These are phyloP conservation scores for Hyparrhenia diplandra DNA, from an alignment of 176 grass and related monocot genomes.

Conservation along the genomic window DNA sequence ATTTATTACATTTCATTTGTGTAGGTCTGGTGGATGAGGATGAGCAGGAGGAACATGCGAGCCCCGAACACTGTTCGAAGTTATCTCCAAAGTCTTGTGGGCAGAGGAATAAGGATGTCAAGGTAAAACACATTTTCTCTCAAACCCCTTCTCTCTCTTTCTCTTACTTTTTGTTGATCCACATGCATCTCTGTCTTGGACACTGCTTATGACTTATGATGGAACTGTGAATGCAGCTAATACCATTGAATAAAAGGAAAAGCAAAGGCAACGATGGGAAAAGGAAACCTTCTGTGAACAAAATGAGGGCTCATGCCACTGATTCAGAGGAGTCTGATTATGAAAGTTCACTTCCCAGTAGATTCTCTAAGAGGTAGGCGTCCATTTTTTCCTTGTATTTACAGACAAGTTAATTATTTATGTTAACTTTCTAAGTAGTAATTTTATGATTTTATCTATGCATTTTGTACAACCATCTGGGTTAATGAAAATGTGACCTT, in stretches of 20 bases:
- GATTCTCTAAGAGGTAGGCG: constrained; percentile 12
- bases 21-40: too few relatives aligned
- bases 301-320: constrained; percentile 14
- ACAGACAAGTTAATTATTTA: too few relatives aligned
- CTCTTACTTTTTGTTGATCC: neutral
- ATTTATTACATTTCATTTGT: too few relatives aligned
- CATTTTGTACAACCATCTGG: too few relatives aligned
- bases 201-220: neutral
- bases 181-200: neutral
- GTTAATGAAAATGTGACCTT: too few relatives aligned
- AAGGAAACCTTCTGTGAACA: neutral
- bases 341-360: neutral
- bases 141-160: neutral
- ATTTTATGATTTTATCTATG: too few relatives aligned
- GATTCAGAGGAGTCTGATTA: constrained; percentile 17
- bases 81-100: neutral
- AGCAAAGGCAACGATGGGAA: neutral
- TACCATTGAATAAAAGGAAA: neutral
- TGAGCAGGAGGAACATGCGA: too few relatives aligned
- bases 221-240: constrained; percentile 38
- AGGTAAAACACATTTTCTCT: neutral
- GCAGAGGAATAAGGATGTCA: constrained; percentile 12
- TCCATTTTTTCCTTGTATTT: neutral
- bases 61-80: too few relatives aligned
- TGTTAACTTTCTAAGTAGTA: too few relatives aligned